Evolutionary conservation across 176 grass and related monocot genomes (phyloP).

Genomic region (Coix lacrymajobi): DNA sequence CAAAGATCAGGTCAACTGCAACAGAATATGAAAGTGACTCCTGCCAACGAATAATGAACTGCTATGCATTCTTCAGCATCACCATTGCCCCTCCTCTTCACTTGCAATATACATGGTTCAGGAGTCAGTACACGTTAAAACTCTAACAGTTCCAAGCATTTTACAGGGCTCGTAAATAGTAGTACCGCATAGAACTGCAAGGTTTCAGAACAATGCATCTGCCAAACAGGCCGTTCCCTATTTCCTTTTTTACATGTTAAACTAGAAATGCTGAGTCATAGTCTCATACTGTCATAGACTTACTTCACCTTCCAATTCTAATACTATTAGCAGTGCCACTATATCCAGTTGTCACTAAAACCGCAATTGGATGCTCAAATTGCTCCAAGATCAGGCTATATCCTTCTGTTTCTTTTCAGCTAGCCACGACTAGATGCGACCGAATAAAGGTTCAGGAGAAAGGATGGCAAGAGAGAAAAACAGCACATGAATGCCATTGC

Average conservation of each 20-base stretch:
- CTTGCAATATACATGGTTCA: not conserved
- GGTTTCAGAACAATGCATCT: slow-evolving; percentile 1
- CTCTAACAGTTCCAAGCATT: slow-evolving; percentile 5
- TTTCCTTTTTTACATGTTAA: slow-evolving; percentile 44
- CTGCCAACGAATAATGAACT: not conserved
- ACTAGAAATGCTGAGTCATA: not conserved
- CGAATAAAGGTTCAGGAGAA: slow-evolving; percentile 63
- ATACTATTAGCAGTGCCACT: slow-evolving; percentile 17
- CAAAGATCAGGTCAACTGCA: not conserved
- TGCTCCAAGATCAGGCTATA: slow-evolving; percentile 19
- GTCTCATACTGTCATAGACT: not conserved
- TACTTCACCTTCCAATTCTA: slow-evolving; percentile 25
- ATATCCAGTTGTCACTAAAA: slow-evolving; percentile 25
- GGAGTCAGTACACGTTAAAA: slow-evolving; percentile 5
- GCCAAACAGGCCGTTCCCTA: slow-evolving; percentile 30
- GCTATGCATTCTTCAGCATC: not conserved
- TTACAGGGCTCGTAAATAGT: not conserved
- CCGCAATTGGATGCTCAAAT: slow-evolving; percentile 13
- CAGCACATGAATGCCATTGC: slow-evolving; percentile 94
- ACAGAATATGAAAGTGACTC: not conserved
- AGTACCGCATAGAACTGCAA: slow-evolving; percentile 17
- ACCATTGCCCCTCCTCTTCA: not conserved
- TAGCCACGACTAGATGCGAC: slow-evolving; percentile 27
- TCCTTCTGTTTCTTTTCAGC: slow-evolving; percentile 27
- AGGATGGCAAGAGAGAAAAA: slow-evolving; percentile 58